A percentile compares a stretch with the other conserved stretches of the same genome.
Conservation (phyloP, 1,139 yeast species). For the Yamadazyma diddensiae region DNA sequence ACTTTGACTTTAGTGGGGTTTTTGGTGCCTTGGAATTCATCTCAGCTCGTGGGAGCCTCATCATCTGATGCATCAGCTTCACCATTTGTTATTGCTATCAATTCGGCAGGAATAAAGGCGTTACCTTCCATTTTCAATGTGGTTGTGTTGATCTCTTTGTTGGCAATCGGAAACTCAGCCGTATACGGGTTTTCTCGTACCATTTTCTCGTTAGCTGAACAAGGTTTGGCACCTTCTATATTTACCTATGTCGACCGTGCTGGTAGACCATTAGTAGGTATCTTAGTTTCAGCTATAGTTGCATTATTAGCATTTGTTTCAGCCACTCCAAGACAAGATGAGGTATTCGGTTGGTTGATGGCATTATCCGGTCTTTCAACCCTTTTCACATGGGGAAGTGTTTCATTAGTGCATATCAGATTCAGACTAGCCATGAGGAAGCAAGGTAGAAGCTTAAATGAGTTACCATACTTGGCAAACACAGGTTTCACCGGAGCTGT, state of each 20-base stretch:
- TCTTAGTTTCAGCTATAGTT: conserved; percentile 29
- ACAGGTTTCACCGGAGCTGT: conserved; percentile 38
- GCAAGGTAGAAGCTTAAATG: conserved; percentile 29
- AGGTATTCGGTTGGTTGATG: conserved; percentile 41
- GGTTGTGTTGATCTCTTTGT: conserved; percentile 36
- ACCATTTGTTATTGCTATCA: conserved; percentile 45
- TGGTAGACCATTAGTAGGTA: conserved; percentile 45
- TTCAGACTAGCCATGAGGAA: conserved; percentile 35
- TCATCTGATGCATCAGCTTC: conserved; percentile 32
- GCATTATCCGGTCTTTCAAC: conserved; percentile 42
- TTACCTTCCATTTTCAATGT: conserved; percentile 45
- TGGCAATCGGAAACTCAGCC: conserved; percentile 46
- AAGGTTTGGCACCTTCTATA: conserved; percentile 36
- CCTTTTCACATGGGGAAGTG: conserved; percentile 42
- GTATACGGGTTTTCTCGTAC: conserved; percentile 46
- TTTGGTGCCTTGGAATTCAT: conserved; percentile 27
- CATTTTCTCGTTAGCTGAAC: conserved; percentile 38
- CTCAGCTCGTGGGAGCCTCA: conserved; percentile 29
- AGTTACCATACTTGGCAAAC: conserved; percentile 36
- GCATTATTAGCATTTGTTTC: conserved; percentile 42
- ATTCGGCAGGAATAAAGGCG: conserved; percentile 38
- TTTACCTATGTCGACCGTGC: conserved; percentile 38
- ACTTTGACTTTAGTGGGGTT: conserved; percentile 40
- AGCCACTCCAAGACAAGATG: conserved; percentile 35
- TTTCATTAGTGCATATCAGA: conserved; percentile 36